phyloP scores from a whole-genome alignment of 2,329 filamentous ascomycete genomes.

The Sporothrix variecibatus region DNA sequence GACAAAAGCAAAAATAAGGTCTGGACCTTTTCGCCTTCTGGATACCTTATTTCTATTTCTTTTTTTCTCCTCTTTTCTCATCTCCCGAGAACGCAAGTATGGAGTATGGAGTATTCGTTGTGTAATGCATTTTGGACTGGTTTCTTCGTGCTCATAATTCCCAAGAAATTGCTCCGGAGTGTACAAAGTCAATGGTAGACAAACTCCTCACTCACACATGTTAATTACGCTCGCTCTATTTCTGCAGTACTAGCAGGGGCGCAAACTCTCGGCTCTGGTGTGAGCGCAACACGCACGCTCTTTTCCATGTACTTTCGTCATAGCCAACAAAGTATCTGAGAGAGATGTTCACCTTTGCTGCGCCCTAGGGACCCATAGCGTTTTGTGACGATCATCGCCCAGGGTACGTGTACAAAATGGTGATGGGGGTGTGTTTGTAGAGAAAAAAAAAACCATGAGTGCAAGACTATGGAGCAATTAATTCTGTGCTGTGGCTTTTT shows the following conservation, averaged over 20 bases:
- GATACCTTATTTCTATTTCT: not conserved
- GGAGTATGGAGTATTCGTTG: not conserved
- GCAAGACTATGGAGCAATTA: not conserved
- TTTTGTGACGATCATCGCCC: constrained; percentile 2
- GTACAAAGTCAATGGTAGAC: not conserved
- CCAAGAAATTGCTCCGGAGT: constrained; percentile 4
- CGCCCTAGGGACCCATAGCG: not conserved
- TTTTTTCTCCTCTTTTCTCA: not conserved
- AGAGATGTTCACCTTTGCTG: not conserved
- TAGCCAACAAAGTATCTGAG: not conserved
- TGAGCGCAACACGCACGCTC: not conserved
- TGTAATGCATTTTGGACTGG: not conserved
- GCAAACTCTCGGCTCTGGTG: not conserved
- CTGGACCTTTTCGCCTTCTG: not conserved
- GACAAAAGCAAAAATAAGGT: not conserved
- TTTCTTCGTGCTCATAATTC: not conserved
- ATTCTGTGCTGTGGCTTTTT: not conserved
- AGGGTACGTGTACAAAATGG: not conserved
- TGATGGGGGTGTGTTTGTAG: constrained; percentile 3
- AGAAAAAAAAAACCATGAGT: not conserved
- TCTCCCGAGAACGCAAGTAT: not conserved
- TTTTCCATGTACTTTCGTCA: not conserved
- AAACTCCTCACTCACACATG: not conserved
- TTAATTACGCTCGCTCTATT: not conserved
- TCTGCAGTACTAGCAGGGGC: not conserved